Evolutionary conservation across 1,284 basidiomycete species (phyloP).

Genomic region (Boletus albobrunnescens): DNA sequence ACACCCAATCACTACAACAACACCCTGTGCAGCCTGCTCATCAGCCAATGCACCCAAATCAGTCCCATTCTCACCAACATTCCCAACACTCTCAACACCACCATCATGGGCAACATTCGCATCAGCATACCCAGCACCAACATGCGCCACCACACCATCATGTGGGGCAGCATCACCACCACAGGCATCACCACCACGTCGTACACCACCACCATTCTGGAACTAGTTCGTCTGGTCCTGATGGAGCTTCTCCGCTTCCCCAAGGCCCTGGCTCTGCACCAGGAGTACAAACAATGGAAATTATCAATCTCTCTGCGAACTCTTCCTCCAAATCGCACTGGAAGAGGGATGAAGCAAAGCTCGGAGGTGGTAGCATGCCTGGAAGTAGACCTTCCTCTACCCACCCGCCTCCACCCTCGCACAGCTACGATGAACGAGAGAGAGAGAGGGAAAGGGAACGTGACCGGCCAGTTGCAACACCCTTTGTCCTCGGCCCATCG

Average conservation of each 20-base stretch:
- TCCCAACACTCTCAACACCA: constrained; percentile 34
- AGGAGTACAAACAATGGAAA: constrained; percentile 32
- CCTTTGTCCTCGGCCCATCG: constrained; percentile 34
- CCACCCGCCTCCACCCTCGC: constrained; percentile 25
- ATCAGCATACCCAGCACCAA: constrained; percentile 34
- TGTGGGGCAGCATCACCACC: constrained; percentile 36
- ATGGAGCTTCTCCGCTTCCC: constrained; percentile 18
- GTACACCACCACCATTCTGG: constrained; percentile 41
- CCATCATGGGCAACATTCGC: constrained; percentile 23
- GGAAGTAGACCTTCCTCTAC: constrained; percentile 31
- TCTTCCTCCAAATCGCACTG: constrained; percentile 28
- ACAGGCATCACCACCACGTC: constrained; percentile 44
- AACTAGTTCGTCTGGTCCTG: constrained; percentile 15
- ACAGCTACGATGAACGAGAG: constrained; percentile 27
- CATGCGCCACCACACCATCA: constrained; percentile 34
- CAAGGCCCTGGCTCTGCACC: constrained; percentile 25
- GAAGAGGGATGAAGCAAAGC: constrained; percentile 29
- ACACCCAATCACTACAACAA: constrained; percentile 25
- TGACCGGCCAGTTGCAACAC: constrained; percentile 32
- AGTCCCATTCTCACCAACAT: constrained; percentile 27
- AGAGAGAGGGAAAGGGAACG: constrained; percentile 26
- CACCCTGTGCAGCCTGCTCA: constrained; percentile 16
- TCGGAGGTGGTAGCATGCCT: constrained; percentile 27
- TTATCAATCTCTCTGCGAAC: constrained; percentile 30
- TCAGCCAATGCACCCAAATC: constrained; percentile 21